Conservation (phyloP, 1,139 yeast genomes). For the Pichia sp. region DNA sequence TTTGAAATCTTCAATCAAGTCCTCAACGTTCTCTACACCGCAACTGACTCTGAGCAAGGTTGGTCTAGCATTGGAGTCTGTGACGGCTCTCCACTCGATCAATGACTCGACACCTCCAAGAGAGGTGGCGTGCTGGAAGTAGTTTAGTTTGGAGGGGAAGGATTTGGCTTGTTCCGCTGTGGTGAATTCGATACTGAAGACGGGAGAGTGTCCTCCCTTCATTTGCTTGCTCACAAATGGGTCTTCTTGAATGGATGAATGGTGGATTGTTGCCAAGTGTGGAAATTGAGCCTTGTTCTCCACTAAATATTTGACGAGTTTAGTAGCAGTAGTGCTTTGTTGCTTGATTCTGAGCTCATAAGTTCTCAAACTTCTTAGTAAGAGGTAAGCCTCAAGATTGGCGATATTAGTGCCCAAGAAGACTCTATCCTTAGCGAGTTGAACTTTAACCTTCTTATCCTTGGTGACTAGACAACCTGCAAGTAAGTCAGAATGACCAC, state of each 20-base stretch:
- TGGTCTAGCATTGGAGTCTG: conserved; percentile 51
- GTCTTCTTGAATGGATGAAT: conserved; percentile 70
- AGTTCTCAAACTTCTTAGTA: conserved; percentile 75
- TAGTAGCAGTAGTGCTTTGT: conserved; percentile 61
- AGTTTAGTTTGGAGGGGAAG: conserved; percentile 60
- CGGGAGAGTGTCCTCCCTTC: conserved; percentile 63
- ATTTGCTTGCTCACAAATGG: conserved; percentile 57
- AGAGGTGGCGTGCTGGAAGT: conserved; percentile 86
- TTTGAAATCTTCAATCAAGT: conserved; percentile 59
- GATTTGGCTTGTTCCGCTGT: conserved; percentile 49
- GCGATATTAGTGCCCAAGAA: conserved; percentile 73
- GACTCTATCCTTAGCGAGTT: conserved; percentile 53
- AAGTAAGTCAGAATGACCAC: conserved; percentile 88
- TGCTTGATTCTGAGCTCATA: conserved; percentile 59
- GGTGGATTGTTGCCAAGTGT: conserved; percentile 46
- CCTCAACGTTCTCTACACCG: conserved; percentile 68
- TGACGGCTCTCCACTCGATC: conserved; percentile 83
- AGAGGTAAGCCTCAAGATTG: conserved; percentile 65
- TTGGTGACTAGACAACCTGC: conserved; percentile 74
- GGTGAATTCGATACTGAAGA: conserved; percentile 56
- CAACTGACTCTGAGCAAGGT: conserved; percentile 64
- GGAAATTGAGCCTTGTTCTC: conserved; percentile 44
- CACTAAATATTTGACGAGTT: conserved; percentile 50
- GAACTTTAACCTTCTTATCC: conserved; percentile 36
- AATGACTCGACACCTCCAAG: conserved; percentile 91